These are phyloP conservation scores for Boletus sp. DNA, from an alignment of 768 basidiomycete genomes.

Conservation along the genomic window DNA sequence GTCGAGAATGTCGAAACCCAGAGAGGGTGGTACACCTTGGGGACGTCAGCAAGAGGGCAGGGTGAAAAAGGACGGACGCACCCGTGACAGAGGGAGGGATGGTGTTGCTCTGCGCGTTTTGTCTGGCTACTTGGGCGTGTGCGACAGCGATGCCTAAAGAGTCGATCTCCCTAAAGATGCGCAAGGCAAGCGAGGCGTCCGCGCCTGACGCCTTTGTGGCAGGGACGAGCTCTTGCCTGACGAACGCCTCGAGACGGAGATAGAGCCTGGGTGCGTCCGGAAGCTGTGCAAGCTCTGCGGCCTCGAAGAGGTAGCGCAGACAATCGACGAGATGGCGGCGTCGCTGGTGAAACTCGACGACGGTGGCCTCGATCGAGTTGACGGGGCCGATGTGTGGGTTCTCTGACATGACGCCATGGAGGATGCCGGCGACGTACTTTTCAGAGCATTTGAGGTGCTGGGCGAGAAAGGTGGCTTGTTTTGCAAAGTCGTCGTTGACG, in stretches of 20 bases:
- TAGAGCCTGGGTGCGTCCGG: constrained; percentile 48
- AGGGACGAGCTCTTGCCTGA: constrained; percentile 52
- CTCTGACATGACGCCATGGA: constrained; percentile 59
- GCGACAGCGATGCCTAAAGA: constrained; percentile 50
- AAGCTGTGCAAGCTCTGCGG: constrained; percentile 47
- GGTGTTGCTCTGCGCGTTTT: constrained; percentile 60
- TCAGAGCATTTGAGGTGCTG: constrained; percentile 83
- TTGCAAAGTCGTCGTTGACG: constrained; percentile 77
- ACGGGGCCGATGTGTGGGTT: constrained; percentile 64
- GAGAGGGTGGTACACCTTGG: constrained; percentile 41
- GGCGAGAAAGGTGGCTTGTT: constrained; percentile 74
- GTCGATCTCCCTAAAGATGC: constrained; percentile 66
- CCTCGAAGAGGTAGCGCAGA: constrained; percentile 64
- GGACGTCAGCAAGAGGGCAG: constrained; percentile 2
- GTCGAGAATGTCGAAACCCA: constrained; percentile 67
- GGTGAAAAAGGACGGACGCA: constrained; percentile 19
- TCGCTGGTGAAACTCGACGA: constrained; percentile 66
- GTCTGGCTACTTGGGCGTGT: constrained; percentile 55
- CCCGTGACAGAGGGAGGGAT: constrained; percentile 55
- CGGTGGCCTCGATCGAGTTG: constrained; percentile 59
- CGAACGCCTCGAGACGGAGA: constrained; percentile 53
- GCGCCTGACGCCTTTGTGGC: constrained; percentile 32
- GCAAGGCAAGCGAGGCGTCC: constrained; percentile 47
- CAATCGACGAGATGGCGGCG: constrained; percentile 72
- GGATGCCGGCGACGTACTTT: constrained; percentile 67